Percentiles rank a stretch among this genome's conserved stretches.
These are phyloP conservation scores for Coemansia sp. DNA, from an alignment of 192 early-diverging fungal genomes.

Conservation along the genomic window DNA sequence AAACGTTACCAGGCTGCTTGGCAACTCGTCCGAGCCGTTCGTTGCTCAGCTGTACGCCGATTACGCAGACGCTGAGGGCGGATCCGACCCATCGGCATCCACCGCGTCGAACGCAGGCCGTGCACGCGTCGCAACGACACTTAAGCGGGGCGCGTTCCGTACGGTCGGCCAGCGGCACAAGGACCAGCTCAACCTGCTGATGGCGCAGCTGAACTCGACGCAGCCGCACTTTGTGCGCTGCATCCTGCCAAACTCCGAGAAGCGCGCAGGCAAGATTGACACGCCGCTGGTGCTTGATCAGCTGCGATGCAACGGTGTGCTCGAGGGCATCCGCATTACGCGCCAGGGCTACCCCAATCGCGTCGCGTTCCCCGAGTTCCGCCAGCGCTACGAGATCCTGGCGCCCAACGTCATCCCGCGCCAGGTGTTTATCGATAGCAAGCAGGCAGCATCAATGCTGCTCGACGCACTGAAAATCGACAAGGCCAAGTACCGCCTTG, in stretches of 20 bases:
- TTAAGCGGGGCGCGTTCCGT: slow-evolving; percentile 85
- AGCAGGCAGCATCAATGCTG: slow-evolving; percentile 76
- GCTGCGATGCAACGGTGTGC: slow-evolving; percentile 93
- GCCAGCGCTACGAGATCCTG: slow-evolving; percentile 91
- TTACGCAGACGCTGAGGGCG: slow-evolving; percentile 57
- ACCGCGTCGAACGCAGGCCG: not conserved
- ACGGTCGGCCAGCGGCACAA: slow-evolving; percentile 95
- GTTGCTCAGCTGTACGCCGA: slow-evolving; percentile 81
- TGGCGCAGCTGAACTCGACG: slow-evolving; percentile 88
- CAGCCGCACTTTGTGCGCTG: slow-evolving; percentile 98
- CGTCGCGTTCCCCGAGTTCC: slow-evolving; percentile 88
- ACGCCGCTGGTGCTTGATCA: slow-evolving; percentile 89
- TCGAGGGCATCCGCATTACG: slow-evolving; percentile 96
- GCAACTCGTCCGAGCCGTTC: slow-evolving; percentile 76
- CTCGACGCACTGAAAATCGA: slow-evolving; percentile 77
- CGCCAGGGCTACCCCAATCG: slow-evolving; percentile 94
- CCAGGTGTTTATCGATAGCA: slow-evolving; percentile 85
- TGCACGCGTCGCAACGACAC: slow-evolving; percentile 35
- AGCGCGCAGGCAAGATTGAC: slow-evolving; percentile 78
- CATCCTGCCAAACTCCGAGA: slow-evolving; percentile 93
- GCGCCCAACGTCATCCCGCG: slow-evolving; percentile 74
- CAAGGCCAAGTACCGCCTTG: slow-evolving; percentile 79
- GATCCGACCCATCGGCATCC: slow-evolving; percentile 6
- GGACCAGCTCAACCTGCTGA: slow-evolving; percentile 83
- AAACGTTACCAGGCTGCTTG: slow-evolving; percentile 83